These are phyloP conservation scores for Russula sp. DNA, from an alignment of 768 basidiomycete species.

Conservation along the genomic window DNA sequence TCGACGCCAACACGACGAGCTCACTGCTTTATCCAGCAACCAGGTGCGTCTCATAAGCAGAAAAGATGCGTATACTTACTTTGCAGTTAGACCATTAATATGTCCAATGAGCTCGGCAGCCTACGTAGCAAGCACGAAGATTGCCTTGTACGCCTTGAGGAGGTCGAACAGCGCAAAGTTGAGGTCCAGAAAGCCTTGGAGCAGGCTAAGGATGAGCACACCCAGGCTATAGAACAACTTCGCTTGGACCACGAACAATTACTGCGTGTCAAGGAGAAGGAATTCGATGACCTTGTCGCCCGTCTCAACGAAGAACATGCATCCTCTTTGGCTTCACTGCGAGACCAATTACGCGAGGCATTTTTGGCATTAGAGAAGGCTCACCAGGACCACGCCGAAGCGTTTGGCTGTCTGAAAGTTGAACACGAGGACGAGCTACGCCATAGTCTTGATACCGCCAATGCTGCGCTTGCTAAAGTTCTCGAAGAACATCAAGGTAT, in stretches of 20 bases:
- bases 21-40: slow-evolving; percentile 73
- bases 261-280: slow-evolving; percentile 35
- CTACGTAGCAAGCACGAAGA: slow-evolving; percentile 56
- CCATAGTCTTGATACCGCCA: slow-evolving; percentile 48
- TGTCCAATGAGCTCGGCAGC: slow-evolving; percentile 80
- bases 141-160: slow-evolving; percentile 45
- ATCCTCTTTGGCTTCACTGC: slow-evolving; percentile 29
- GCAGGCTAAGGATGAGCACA: slow-evolving; percentile 44
- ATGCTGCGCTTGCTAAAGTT: slow-evolving; percentile 39
- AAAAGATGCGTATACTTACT: slow-evolving; percentile 2
- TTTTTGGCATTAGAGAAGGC: slow-evolving; percentile 28
- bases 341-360: slow-evolving; percentile 28
- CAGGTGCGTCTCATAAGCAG: slow-evolving; percentile 48
- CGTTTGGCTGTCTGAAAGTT: slow-evolving; percentile 47
- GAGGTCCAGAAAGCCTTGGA: slow-evolving; percentile 45
- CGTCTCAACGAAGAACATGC: slow-evolving; percentile 47
- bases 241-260: slow-evolving; percentile 39
- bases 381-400: slow-evolving; percentile 51
- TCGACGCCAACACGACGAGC: slow-evolving; percentile 73
- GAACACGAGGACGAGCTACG: slow-evolving; percentile 38
- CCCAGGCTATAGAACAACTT: slow-evolving; percentile 40
- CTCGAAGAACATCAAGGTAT: slow-evolving; percentile 45
- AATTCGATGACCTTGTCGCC: slow-evolving; percentile 37
- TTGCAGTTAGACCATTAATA: slow-evolving; percentile 58
- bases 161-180: slow-evolving; percentile 48